A percentile compares a stretch with the other conserved stretches of the same genome.
Conservation (phyloP, 176 grass and related monocot species). For the Aegilops longissima region DNA sequence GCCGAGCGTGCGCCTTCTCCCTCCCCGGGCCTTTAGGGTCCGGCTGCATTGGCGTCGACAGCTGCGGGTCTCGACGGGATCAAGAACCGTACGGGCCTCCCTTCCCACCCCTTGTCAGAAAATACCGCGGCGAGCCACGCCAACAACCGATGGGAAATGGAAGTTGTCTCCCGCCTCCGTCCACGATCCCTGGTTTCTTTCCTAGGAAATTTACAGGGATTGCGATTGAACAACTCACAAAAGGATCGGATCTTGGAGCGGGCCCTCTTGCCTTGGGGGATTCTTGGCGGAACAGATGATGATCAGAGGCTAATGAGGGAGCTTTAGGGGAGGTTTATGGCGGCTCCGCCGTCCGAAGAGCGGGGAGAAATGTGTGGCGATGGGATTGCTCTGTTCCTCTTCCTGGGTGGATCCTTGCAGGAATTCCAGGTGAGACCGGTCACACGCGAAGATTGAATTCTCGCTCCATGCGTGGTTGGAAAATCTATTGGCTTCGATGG, state of each 20-base stretch:
- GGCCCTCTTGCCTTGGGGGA: slow-evolving; percentile 7
- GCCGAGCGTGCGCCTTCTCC: slow-evolving; percentile 32
- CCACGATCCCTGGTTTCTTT: not conserved
- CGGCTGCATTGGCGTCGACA: slow-evolving; percentile 45
- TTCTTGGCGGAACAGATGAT: not conserved
- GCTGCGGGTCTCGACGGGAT: slow-evolving; percentile 15
- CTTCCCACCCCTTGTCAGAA: slow-evolving; percentile 1
- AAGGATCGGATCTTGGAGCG: slow-evolving; percentile 35
- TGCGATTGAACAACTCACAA: slow-evolving; percentile 19
- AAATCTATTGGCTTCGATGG: slow-evolving; percentile 27
- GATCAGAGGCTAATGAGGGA: slow-evolving; percentile 4
- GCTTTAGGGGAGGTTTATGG: slow-evolving; percentile 46
- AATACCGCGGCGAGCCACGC: slow-evolving; percentile 2
- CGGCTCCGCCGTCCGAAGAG: not conserved
- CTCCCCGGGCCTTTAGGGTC: slow-evolving; percentile 46
- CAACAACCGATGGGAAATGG: slow-evolving; percentile 13
- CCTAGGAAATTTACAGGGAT: slow-evolving; percentile 24
- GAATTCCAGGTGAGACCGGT: slow-evolving; percentile 24
- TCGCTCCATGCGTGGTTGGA: slow-evolving; percentile 21
- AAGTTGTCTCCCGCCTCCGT: not conserved
- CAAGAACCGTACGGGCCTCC: slow-evolving; percentile 19
- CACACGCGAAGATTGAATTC: slow-evolving; percentile 37
- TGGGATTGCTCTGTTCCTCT: slow-evolving; percentile 24
- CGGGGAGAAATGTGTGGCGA: not conserved
- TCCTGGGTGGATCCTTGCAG: slow-evolving; percentile 29